Percentiles rank a stretch among this genome's conserved stretches.
These are phyloP conservation scores for Cunninghamia lanceolata DNA, from an alignment of 75 land plant genomes.

Conservation along the genomic window DNA sequence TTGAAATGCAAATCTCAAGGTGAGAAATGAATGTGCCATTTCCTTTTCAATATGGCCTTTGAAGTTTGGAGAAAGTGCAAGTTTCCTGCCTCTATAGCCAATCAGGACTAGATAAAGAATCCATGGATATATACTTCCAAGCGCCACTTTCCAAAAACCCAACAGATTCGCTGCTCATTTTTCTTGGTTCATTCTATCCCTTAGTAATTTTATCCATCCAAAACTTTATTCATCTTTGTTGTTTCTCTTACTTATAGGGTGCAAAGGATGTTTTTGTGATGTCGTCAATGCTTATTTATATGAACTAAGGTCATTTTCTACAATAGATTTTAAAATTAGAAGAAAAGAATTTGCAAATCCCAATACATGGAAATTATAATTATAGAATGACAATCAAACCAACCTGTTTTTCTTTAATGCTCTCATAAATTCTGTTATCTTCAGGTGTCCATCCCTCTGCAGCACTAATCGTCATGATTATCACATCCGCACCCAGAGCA, in stretches of 20 bases:
- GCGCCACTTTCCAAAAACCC: background rate
- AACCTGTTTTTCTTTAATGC: conserved; percentile 50
- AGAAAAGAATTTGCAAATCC: background rate
- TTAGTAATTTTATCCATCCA: background rate
- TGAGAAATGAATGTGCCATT: background rate
- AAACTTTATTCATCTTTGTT: background rate
- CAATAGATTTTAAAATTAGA: background rate
- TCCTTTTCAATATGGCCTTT: background rate
- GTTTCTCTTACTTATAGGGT: background rate
- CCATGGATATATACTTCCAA: background rate
- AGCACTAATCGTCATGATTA: conserved; percentile 86
- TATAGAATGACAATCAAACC: background rate
- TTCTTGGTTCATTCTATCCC: background rate
- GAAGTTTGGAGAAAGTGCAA: background rate
- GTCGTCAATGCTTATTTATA: background rate
- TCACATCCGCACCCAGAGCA: conserved; percentile 83
- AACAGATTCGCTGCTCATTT: background rate
- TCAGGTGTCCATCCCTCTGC: conserved; percentile 90
- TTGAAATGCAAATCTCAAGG: background rate
- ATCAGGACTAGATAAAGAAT: background rate
- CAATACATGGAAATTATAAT: conserved; percentile 7
- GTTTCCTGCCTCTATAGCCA: background rate
- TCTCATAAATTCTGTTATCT: conserved; percentile 56
- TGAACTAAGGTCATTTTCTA: background rate
- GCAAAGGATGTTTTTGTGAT: background rate